Conservation (phyloP, 2,329 filamentous ascomycete genomes). For the Xylariaceae sp. region DNA sequence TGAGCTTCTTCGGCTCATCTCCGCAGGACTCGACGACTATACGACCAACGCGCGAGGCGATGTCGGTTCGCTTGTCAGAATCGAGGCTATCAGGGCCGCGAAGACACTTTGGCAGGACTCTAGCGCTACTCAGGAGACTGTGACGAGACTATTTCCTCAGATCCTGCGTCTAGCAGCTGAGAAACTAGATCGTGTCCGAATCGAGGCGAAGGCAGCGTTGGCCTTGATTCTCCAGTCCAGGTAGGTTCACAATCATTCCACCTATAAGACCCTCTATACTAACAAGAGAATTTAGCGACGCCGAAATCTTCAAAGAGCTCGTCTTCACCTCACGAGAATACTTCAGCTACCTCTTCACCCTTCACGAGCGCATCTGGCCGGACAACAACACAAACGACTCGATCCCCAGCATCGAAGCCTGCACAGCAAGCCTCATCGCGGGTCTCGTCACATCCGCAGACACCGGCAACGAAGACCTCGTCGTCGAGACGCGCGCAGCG, state of each 20-base stretch:
- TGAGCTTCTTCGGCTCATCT: slow-evolving; percentile 43
- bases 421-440: slow-evolving; percentile 53
- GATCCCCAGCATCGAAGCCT: slow-evolving; percentile 31
- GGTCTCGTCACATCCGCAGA: slow-evolving; percentile 70
- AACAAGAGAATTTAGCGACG: slow-evolving; percentile 31
- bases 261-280: slow-evolving; percentile 10
- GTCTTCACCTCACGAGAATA: slow-evolving; percentile 56
- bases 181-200: slow-evolving; percentile 82
- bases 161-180: slow-evolving; percentile 71
- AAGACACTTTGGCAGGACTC: slow-evolving; percentile 50
- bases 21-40: slow-evolving; percentile 74
- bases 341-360: slow-evolving; percentile 49
- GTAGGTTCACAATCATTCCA: slow-evolving; percentile 36
- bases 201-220: slow-evolving; percentile 55
- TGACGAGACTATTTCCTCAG: slow-evolving; percentile 42
- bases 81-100: slow-evolving; percentile 74
- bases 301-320: slow-evolving; percentile 34
- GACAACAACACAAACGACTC: slow-evolving; percentile 36
- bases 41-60: slow-evolving; percentile 86
- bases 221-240: slow-evolving; percentile 39
- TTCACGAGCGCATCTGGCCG: slow-evolving; percentile 38
- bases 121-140: slow-evolving; percentile 20
- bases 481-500: slow-evolving; percentile 62
- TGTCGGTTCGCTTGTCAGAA: slow-evolving; percentile 77
- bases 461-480: slow-evolving; percentile 69